A percentile compares a stretch with the other conserved stretches of the same genome.
phyloP scores from a whole-genome alignment of 345 rosid genomes.

The Stellera chamaejasme region DNA sequence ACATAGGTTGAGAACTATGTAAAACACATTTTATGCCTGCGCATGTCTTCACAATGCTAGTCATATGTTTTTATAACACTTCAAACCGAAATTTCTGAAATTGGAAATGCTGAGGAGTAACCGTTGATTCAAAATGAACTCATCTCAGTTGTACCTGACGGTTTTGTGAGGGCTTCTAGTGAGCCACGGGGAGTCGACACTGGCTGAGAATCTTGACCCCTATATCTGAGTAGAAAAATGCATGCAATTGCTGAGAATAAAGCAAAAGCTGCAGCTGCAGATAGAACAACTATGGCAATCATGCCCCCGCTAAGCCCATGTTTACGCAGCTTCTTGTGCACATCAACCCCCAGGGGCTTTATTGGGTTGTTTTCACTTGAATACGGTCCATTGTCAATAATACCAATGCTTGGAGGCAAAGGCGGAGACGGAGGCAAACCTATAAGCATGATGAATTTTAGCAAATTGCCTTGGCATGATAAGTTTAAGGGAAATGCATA shows the following conservation, averaged over 20 bases:
- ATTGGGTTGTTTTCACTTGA: conserved; percentile 33
- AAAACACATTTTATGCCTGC: background rate
- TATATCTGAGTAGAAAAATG: conserved; percentile 42
- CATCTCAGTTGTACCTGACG: conserved; percentile 36
- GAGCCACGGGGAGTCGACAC: conserved; percentile 34
- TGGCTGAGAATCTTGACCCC: conserved; percentile 25
- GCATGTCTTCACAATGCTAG: no score
- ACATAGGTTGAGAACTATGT: background rate
- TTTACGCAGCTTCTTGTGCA: conserved; percentile 38
- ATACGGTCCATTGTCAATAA: conserved; percentile 56
- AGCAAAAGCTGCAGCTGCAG: conserved; percentile 46
- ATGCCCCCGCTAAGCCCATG: conserved; percentile 39
- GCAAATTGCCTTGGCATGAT: background rate
- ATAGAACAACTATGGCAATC: conserved; percentile 58
- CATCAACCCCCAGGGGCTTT: conserved; percentile 77
- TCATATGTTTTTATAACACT: no score
- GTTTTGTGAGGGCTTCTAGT: conserved; percentile 44
- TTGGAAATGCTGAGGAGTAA: background rate
- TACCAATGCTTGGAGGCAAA: conserved; percentile 29
- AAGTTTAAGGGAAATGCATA: background rate
- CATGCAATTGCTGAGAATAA: conserved; percentile 48
- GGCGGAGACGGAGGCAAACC: conserved; percentile 89
- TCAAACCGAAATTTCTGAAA: no score
- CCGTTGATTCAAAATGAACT: no score
- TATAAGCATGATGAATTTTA: conserved; percentile 12